These are phyloP conservation scores for Botrytis porri DNA, from an alignment of 2,329 filamentous ascomycete genomes.

Conservation along the genomic window DNA sequence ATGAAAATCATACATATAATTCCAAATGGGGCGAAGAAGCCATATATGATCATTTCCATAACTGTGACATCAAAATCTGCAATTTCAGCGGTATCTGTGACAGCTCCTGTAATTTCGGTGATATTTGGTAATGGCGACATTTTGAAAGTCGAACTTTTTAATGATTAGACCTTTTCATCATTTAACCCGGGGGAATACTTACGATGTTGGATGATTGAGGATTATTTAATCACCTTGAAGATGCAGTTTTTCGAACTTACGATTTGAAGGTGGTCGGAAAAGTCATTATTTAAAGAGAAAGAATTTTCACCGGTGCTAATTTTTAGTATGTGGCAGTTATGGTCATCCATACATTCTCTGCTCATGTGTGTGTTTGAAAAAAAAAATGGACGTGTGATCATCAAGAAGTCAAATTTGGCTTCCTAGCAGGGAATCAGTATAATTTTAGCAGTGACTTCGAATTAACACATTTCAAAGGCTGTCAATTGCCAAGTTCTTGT, in stretches of 20 bases:
- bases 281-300: not conserved
- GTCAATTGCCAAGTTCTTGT: not conserved
- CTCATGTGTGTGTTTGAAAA: not conserved
- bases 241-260: not conserved
- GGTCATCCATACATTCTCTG: not conserved
- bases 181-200: not conserved
- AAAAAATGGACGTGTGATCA: not conserved
- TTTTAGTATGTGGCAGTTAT: not conserved
- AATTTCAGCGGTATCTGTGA: not conserved
- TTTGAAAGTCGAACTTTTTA: not conserved
- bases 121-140: not conserved
- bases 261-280: not conserved
- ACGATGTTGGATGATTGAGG: not conserved
- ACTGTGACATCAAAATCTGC: not conserved
- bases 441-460: not conserved
- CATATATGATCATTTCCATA: not conserved
- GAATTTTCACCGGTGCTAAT: not conserved
- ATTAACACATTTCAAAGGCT: not conserved
- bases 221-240: not conserved
- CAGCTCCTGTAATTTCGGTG: not conserved
- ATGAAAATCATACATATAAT: not conserved
- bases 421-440: not conserved
- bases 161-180: not conserved
- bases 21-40: not conserved
- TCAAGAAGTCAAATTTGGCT: not conserved